Conservation (phyloP, 257 asterid genomes). For the Plectranthus barbatus region DNA sequence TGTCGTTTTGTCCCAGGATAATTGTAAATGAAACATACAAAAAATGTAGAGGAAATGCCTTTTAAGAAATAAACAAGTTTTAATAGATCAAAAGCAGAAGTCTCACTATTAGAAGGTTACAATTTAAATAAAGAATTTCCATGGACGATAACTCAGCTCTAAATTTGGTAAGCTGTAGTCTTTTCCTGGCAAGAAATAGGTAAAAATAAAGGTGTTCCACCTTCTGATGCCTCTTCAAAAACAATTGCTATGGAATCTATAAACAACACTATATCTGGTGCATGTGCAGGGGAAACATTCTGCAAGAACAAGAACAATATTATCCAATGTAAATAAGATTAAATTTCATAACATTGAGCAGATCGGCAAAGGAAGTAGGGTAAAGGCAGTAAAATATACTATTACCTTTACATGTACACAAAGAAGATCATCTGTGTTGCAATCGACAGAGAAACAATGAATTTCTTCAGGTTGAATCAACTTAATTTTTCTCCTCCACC, state of each 20-base stretch:
- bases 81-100: constrained; percentile 2
- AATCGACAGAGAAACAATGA: constrained; percentile 61
- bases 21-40: neutral
- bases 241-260: constrained; percentile 80
- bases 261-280: constrained; percentile 66
- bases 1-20: neutral
- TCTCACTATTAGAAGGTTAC: neutral
- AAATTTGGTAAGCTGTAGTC: constrained; percentile 72
- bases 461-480: constrained; percentile 89
- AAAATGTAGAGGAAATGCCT: neutral
- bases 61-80: constrained; percentile 7
- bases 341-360: constrained; percentile 2
- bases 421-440: constrained; percentile 91
- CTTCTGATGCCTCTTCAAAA: constrained; percentile 86
- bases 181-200: constrained; percentile 88
- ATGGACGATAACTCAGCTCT: constrained; percentile 65
- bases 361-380: neutral
- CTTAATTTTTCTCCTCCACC: constrained; percentile 94
- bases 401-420: constrained; percentile 89
- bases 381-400: neutral
- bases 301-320: constrained; percentile 36
- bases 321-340: constrained; percentile 5
- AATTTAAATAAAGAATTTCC: neutral
- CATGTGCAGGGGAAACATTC: constrained; percentile 79
- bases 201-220: constrained; percentile 63